Evolutionary conservation across 108 stramenopile species (phyloP), one percentile per base, ranked within the genome.

Genomic region (Discostella pseudostelligera): DNA sequence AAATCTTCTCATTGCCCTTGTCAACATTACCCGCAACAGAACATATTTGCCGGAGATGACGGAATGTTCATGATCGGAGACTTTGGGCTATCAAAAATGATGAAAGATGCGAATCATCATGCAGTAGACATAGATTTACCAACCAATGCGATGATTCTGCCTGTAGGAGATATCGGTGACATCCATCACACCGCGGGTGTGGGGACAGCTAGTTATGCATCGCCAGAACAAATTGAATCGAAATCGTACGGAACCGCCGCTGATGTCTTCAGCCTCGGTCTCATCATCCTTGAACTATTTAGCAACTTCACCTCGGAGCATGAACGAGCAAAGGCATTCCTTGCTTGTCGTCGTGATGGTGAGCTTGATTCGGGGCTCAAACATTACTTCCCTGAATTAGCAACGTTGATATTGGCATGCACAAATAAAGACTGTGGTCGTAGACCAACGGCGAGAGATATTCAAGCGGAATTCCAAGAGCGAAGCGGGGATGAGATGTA

Each of bases 151-250:
- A 65, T 62, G 26, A 60, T 62, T 22, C 48, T 56, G 1, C 69
- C 57, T 1, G 51, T 26, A 20, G 39, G 28, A 13, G 49, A 54
- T 14, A 26, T 6, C 36, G 64, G 57, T 45, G 70, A 47, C 17
- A 48, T 28, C 32, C 10, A 44, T 12, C 65, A 69, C 53, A 96
- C 96, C 0, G 83, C 72, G 7, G 98, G 98, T 9, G 87, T 98
- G 29, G 98, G 98, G 0, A 98, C 98, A 14, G 88, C 93, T 8
- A 81, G 86, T n/a, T 98, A 98, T 67, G 93, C 92, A 13, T 87
- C 95, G 24, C 95, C 96, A 3, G 98, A 98, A 72, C 95, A 96
- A 81, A 71, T 92, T 19, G 64, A 63, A 10, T 67, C 70, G 8
- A 80, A 82, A 28, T 43, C 76, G 6, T 99, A 99, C 78, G 93